Evolutionary conservation across 805 yeast species (phyloP).

Genomic region (Sugiyamaella floridensis): DNA sequence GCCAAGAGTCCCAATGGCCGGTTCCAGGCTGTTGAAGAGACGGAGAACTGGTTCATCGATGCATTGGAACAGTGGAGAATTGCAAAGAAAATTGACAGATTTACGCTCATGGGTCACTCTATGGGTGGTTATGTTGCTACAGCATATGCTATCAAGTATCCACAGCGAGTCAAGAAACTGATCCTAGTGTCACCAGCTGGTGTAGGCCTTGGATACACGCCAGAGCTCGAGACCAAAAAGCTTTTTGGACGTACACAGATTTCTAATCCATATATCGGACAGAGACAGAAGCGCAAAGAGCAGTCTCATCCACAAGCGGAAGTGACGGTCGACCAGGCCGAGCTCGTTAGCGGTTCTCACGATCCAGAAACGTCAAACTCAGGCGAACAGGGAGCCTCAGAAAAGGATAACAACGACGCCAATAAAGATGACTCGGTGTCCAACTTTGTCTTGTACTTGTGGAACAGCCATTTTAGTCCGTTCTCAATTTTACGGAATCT

Average conservation of each 20-base stretch:
- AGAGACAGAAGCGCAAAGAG: not conserved
- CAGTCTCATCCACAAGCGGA: not conserved
- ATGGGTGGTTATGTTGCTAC: constrained; percentile 84
- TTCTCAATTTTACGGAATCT: constrained; percentile 66
- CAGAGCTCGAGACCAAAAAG: constrained; percentile 9
- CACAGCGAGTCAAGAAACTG: constrained; percentile 56
- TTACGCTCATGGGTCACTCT: constrained; percentile 74
- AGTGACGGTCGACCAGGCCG: not conserved
- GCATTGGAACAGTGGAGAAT: constrained; percentile 59
- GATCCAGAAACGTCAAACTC: not conserved
- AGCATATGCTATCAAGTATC: constrained; percentile 55
- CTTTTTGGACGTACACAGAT: constrained; percentile 2
- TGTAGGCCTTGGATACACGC: constrained; percentile 36
- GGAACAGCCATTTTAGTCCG: constrained; percentile 85
- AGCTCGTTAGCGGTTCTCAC: not conserved
- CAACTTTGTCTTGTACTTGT: constrained; percentile 61
- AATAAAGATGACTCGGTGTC: not conserved
- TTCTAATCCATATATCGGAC: not conserved
- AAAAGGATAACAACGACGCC: too few relatives aligned
- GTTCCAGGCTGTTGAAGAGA: constrained; percentile 33
- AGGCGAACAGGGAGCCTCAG: not conserved
- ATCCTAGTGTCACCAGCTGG: constrained; percentile 89
- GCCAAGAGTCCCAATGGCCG: constrained; percentile 24
- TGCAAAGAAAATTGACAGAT: constrained; percentile 42
- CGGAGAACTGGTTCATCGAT: constrained; percentile 59